A percentile compares a stretch with the other conserved stretches of the same genome.
Evolutionary conservation across 768 basidiomycete genomes (phyloP).

Genomic region (Russula dissimulans): DNA sequence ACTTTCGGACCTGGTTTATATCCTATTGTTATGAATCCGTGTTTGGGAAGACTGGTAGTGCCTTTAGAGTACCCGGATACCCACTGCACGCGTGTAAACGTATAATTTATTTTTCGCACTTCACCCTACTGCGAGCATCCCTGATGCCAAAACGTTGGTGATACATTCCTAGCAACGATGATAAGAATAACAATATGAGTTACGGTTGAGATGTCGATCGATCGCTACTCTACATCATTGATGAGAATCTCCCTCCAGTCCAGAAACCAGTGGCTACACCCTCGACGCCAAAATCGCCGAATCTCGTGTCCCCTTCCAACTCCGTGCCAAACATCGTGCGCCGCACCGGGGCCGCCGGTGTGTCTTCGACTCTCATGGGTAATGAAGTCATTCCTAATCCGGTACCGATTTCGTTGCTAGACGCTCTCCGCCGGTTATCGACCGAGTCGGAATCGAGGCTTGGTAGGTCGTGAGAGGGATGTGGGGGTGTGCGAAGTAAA

Average conservation of each 20-base stretch:
- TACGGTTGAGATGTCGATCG: not conserved
- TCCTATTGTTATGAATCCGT: not conserved
- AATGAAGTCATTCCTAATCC: slow-evolving; percentile 36
- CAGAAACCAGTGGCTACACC: slow-evolving; percentile 70
- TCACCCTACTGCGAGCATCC: not conserved
- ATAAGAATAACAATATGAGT: slow-evolving; percentile 17
- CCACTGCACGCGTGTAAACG: not conserved
- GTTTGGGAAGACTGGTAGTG: not conserved
- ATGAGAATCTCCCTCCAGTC: slow-evolving; percentile 40
- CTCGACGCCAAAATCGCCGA: slow-evolving; percentile 76
- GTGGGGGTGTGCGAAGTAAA: slow-evolving; percentile 18
- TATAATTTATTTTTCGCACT: not conserved
- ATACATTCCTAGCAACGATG: slow-evolving; percentile 6
- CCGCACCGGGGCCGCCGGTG: slow-evolving; percentile 40
- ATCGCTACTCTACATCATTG: not conserved
- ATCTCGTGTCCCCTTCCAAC: slow-evolving; percentile 70
- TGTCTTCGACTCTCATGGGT: slow-evolving; percentile 33
- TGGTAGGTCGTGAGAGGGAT: not conserved
- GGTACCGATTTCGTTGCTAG: slow-evolving; percentile 38
- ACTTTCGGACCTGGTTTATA: slow-evolving; percentile 1
- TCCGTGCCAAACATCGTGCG: slow-evolving; percentile 83
- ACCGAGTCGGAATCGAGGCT: slow-evolving; percentile 6
- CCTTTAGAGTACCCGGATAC: not conserved
- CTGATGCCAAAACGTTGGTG: not conserved
- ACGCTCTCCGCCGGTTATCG: slow-evolving; percentile 8